phyloP scores from a whole-genome alignment of 2,329 filamentous ascomycete genomes.

The Pestalotiopsis sp. region DNA sequence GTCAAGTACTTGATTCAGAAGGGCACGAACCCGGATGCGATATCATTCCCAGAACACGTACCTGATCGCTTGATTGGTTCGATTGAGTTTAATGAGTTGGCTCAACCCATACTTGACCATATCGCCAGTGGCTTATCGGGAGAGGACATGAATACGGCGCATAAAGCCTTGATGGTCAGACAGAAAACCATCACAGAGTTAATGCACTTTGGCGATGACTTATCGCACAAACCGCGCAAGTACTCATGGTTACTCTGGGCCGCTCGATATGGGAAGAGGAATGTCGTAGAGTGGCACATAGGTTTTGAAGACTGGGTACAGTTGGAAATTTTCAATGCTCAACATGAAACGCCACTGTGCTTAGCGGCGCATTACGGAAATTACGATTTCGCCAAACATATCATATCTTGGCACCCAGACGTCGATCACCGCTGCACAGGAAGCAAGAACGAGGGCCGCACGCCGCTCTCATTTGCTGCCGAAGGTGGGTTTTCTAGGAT shows the following conservation, averaged over 20 bases:
- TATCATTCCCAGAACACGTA: rapidly evolving
- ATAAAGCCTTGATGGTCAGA: not conserved
- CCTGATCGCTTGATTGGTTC: rapidly evolving
- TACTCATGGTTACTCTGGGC: not conserved
- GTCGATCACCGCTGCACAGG: not conserved
- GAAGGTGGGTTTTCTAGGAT: not conserved
- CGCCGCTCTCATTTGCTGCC: not conserved
- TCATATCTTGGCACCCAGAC: not conserved
- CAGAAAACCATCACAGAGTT: not conserved
- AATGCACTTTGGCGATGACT: not conserved
- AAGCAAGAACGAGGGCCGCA: not conserved
- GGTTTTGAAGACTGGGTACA: not conserved
- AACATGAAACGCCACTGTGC: not conserved
- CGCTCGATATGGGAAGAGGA: not conserved
- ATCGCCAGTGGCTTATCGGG: not conserved
- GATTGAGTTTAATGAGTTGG: not conserved
- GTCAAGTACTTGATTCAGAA: not conserved
- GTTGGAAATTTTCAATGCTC: not conserved
- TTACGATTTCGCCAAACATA: not conserved
- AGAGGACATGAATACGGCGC: too few relatives aligned
- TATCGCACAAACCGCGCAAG: not conserved
- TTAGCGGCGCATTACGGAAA: not conserved
- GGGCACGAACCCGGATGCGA: not conserved
- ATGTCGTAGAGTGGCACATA: too few relatives aligned
- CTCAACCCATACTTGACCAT: not conserved